phyloP scores from a whole-genome alignment of 495 filamentous ascomycete species.

The Aspergillus ellipticus region DNA sequence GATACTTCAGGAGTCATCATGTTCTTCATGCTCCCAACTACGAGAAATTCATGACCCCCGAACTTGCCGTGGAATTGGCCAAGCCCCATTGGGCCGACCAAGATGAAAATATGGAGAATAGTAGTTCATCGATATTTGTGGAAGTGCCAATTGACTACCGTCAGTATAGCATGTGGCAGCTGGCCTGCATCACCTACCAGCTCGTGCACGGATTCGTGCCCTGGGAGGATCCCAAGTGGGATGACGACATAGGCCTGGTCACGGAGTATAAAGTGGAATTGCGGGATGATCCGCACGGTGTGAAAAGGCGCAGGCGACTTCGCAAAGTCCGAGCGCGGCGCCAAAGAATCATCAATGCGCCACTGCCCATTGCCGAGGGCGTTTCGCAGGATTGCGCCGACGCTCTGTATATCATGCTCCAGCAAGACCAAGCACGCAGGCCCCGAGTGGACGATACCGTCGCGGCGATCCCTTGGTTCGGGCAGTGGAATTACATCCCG shows the following conservation, averaged over 20 bases:
- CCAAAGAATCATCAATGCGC: not conserved
- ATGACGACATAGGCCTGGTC: not conserved
- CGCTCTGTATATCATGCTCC: slow-evolving; percentile 20
- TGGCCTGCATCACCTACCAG: slow-evolving; percentile 18
- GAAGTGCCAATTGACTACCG: slow-evolving; percentile 10
- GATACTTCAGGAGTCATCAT: not conserved
- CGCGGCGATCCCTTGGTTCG: no score
- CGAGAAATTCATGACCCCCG: not conserved
- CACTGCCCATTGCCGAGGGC: slow-evolving; percentile 15
- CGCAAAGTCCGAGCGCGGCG: not conserved
- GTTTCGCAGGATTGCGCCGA: slow-evolving; percentile 27
- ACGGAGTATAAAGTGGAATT: not conserved
- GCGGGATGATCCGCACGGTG: no score
- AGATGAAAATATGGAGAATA: no score
- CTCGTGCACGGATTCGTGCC: slow-evolving; percentile 26
- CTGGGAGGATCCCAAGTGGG: slow-evolving; percentile 19
- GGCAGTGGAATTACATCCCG: slow-evolving; percentile 11
- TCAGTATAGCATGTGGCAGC: slow-evolving; percentile 18
- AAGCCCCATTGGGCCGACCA: not conserved
- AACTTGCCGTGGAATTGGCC: not conserved
- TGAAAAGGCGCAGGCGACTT: not conserved
- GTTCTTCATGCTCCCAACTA: not conserved
- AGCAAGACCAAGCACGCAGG: no score
- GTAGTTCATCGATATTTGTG: no score
- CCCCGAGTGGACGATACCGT: no score